These are phyloP conservation scores for Aspergillus nanangensis DNA, from an alignment of 495 filamentous ascomycete genomes.

Conservation along the genomic window DNA sequence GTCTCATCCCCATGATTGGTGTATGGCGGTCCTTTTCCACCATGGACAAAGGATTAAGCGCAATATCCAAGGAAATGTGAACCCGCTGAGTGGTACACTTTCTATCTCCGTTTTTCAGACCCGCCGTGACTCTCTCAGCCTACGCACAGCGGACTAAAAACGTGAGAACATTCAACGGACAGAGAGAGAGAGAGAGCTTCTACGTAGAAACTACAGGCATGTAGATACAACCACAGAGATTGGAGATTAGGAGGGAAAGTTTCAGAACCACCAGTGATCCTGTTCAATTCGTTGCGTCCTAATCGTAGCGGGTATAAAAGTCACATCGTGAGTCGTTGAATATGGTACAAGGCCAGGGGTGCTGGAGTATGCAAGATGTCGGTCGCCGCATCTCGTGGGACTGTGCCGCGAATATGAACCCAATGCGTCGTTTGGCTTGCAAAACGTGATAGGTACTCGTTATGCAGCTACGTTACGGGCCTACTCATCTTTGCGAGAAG, in stretches of 20 bases:
- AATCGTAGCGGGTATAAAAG: slow-evolving; percentile 6
- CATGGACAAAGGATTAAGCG: slow-evolving; percentile 31
- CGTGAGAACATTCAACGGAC: slow-evolving; percentile 41
- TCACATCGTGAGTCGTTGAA: slow-evolving; percentile 16
- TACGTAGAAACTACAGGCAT: too few relatives aligned
- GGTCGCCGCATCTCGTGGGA: too few relatives aligned
- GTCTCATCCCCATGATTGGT: slow-evolving; percentile 20
- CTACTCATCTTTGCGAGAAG: background rate
- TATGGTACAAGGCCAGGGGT: slow-evolving; percentile 9
- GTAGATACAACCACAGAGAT: too few relatives aligned
- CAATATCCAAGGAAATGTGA: slow-evolving; percentile 42
- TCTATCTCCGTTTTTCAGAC: slow-evolving; percentile 45
- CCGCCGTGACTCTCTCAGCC: slow-evolving; percentile 41
- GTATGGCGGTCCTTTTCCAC: slow-evolving; percentile 12
- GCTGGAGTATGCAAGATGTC: background rate
- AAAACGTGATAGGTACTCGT: slow-evolving; percentile 1
- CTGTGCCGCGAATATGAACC: too few relatives aligned
- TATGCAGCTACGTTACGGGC: background rate
- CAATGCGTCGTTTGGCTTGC: slow-evolving; percentile 19
- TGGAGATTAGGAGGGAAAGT: too few relatives aligned
- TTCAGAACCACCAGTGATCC: too few relatives aligned
- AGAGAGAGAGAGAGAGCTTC: too few relatives aligned
- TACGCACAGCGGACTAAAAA: slow-evolving; percentile 52
- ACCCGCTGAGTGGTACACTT: slow-evolving; percentile 35
- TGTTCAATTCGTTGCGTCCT: slow-evolving; percentile 1